Percentiles rank a stretch among this genome's conserved stretches.
Evolutionary conservation across 352 stramenopile species (phyloP).

Genomic region (Globisporangium solare): DNA sequence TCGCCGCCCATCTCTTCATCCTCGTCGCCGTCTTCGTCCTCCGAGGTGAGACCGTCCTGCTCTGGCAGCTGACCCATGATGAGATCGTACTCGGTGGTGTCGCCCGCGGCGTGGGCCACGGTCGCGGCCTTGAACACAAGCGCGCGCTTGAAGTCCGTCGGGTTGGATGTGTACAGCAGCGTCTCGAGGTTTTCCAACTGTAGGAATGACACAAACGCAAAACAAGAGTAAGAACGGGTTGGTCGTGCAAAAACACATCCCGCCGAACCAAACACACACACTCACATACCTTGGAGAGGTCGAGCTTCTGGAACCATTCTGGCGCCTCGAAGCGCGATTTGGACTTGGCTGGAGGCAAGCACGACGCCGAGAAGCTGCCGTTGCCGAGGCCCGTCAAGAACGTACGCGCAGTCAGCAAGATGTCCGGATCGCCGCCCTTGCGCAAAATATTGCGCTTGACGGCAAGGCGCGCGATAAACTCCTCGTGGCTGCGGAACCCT

Average conservation of each 20-base stretch:
- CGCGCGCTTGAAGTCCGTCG: conserved; percentile 45
- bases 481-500: conserved; percentile 88
- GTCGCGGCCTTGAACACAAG: conserved; percentile 48
- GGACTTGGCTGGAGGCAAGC: conserved; percentile 67
- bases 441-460: conserved; percentile 91
- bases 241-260: neutral
- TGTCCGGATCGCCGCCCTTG: conserved; percentile 96
- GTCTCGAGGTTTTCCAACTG: conserved; percentile 50
- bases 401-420: conserved; percentile 87
- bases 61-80: conserved; percentile 75
- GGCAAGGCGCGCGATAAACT: conserved; percentile 96
- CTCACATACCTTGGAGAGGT: conserved; percentile 51
- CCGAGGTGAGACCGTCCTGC: conserved; percentile 70
- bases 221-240: conserved; percentile 1
- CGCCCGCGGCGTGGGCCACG: conserved; percentile 48
- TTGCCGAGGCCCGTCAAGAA: conserved; percentile 81
- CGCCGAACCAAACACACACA: conserved; percentile 11
- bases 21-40: conserved; percentile 66
- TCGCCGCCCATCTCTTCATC: conserved; percentile 27
- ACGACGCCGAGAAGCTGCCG: conserved; percentile 48
- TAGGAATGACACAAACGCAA: neutral
- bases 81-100: conserved; percentile 82
- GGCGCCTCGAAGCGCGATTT: conserved; percentile 82
- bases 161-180: conserved; percentile 56
- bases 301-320: conserved; percentile 53